phyloP scores from a whole-genome alignment of 1,284 basidiomycete species.

The Chalciporus piperatoides region DNA sequence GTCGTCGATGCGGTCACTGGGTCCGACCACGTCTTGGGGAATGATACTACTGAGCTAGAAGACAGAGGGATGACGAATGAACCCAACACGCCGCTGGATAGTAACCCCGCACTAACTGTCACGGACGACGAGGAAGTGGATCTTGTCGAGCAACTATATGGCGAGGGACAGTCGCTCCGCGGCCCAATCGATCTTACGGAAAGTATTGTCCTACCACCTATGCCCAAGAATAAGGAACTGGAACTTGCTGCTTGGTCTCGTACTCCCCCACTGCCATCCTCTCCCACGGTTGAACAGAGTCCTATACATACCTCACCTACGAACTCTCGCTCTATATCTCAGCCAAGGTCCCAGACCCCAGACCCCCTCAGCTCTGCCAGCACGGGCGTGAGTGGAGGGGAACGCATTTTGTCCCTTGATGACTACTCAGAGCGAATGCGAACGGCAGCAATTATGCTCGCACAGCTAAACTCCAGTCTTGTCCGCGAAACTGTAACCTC shows the following conservation, averaged over 20 bases:
- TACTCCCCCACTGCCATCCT: conserved; percentile 49
- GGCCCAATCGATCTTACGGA: conserved; percentile 74
- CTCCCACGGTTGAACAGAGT: conserved; percentile 39
- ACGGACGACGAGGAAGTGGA: conserved; percentile 84
- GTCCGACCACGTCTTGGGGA: conserved; percentile 28
- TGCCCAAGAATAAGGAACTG: conserved; percentile 86
- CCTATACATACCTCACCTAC: conserved; percentile 13
- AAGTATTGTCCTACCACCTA: conserved; percentile 70
- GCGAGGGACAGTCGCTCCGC: conserved; percentile 68
- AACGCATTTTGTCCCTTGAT: conserved; percentile 63
- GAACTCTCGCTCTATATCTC: conserved; percentile 10
- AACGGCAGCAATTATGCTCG: conserved; percentile 97
- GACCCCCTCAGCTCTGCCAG: conserved; percentile 8
- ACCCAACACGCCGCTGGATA: conserved; percentile 27
- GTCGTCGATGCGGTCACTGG: conserved; percentile 21
- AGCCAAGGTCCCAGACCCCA: conserved; percentile 9
- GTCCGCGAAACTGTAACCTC: conserved; percentile 48
- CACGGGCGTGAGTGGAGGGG: conserved; percentile 9
- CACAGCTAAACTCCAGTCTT: conserved; percentile 88
- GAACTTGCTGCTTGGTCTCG: conserved; percentile 83
- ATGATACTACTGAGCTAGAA: conserved; percentile 22
- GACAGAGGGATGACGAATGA: conserved; percentile 20
- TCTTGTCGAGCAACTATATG: conserved; percentile 91
- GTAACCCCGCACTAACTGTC: conserved; percentile 19
- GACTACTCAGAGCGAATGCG: conserved; percentile 99